Conservation (phyloP, 495 filamentous ascomycete genomes). For the Penicillium macrosclerotiorum region DNA sequence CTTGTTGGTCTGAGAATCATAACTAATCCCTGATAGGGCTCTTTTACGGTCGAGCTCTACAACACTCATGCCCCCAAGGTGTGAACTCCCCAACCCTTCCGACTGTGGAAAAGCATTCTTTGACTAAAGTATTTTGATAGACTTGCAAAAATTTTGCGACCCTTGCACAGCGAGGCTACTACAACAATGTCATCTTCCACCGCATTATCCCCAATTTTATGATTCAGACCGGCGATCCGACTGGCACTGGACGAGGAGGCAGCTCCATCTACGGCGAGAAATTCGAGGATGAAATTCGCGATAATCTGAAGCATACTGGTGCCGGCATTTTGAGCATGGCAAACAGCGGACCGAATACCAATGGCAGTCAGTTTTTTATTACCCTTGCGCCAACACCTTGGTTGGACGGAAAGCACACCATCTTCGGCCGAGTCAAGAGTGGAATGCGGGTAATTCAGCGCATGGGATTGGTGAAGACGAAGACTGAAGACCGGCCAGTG, state of each 20-base stretch:
- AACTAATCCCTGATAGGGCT: conserved; percentile 55
- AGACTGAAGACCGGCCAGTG: conserved; percentile 70
- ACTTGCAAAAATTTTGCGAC: conserved; percentile 89
- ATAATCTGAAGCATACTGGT: conserved; percentile 83
- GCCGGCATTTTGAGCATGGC: conserved; percentile 95
- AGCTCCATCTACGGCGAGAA: conserved; percentile 88
- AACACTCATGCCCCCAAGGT: conserved; percentile 71
- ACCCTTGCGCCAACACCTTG: conserved; percentile 94
- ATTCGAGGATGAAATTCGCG: conserved; percentile 88
- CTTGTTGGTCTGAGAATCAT: not conserved
- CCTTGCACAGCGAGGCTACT: conserved; percentile 79
- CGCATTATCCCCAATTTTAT: conserved; percentile 96
- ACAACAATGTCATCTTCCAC: conserved; percentile 82
- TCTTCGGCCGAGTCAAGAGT: conserved; percentile 88
- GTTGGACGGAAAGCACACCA: conserved; percentile 97
- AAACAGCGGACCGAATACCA: conserved; percentile 90
- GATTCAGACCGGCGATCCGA: conserved; percentile 95
- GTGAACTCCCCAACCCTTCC: conserved; percentile 7
- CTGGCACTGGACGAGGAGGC: conserved; percentile 91
- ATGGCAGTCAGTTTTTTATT: conserved; percentile 85
- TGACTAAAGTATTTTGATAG: too few relatives aligned
- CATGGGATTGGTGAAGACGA: conserved; percentile 90
- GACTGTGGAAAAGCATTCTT: too few relatives aligned
- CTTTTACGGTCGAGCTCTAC: conserved; percentile 88
- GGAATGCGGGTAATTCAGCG: conserved; percentile 81